phyloP scores from a whole-genome alignment of 2,329 filamentous ascomycete genomes.

The Aspergillus tamarii region DNA sequence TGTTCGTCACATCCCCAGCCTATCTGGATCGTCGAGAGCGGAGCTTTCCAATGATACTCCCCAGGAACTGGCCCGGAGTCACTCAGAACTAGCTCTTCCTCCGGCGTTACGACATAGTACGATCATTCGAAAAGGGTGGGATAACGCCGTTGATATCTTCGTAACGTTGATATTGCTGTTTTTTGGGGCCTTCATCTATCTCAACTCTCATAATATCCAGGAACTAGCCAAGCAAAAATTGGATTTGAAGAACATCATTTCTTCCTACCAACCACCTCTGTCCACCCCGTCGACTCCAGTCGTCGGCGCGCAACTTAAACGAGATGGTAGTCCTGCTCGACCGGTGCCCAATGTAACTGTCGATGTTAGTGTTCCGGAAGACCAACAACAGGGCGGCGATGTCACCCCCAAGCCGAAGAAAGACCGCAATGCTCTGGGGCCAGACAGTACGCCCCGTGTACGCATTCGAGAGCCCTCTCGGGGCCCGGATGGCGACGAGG shows the following conservation, averaged over 20 bases:
- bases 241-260: slow-evolving; percentile 49
- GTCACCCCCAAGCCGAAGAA: slow-evolving; percentile 34
- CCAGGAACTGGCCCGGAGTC: slow-evolving; percentile 36
- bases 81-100: slow-evolving; percentile 42
- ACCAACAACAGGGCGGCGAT: slow-evolving; percentile 25
- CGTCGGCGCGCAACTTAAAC: slow-evolving; percentile 33
- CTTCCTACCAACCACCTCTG: slow-evolving; percentile 39
- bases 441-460: slow-evolving; percentile 37
- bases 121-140: slow-evolving; percentile 51
- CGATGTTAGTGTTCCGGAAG: slow-evolving; percentile 30
- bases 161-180: slow-evolving; percentile 45
- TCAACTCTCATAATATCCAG: slow-evolving; percentile 46
- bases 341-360: slow-evolving; percentile 35
- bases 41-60: slow-evolving; percentile 45
- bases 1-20: slow-evolving; percentile 47
- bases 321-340: slow-evolving; percentile 27
- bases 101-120: slow-evolving; percentile 46
- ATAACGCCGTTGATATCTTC: slow-evolving; percentile 49
- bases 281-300: slow-evolving; percentile 45
- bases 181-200: slow-evolving; percentile 46
- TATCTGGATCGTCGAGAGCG: slow-evolving; percentile 43
- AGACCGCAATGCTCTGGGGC: slow-evolving; percentile 20
- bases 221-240: slow-evolving; percentile 48
- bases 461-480: slow-evolving; percentile 45
- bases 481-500: slow-evolving; percentile 37